phyloP scores from a whole-genome alignment of 257 asterid species.

The Solanum stenotomum region DNA sequence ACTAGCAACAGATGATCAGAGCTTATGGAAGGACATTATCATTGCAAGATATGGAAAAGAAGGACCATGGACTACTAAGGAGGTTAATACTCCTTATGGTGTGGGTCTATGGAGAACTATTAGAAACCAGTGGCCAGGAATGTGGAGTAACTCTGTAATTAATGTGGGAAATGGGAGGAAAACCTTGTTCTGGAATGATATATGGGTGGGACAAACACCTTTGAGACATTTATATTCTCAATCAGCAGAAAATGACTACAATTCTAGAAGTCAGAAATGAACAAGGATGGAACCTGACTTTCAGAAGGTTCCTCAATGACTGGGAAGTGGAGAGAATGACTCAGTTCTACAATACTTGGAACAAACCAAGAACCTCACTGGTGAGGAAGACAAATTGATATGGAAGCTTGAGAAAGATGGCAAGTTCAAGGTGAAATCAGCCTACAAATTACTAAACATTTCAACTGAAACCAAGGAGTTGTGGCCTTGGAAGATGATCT shows the following conservation, averaged over 20 bases:
- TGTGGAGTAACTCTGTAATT: not conserved
- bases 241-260: not conserved
- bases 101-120: not conserved
- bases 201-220: too few relatives aligned
- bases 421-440: not conserved
- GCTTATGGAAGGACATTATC: not conserved
- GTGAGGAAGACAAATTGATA: not conserved
- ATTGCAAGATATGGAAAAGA: not conserved
- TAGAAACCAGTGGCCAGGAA: not conserved
- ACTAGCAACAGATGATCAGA: too few relatives aligned
- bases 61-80: not conserved
- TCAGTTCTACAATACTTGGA: not conserved
- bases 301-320: not conserved
- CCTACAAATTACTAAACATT: not conserved
- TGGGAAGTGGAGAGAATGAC: not conserved
- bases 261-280: not conserved
- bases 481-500: too few relatives aligned
- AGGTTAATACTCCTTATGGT: not conserved
- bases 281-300: not conserved
- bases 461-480: not conserved
- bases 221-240: too few relatives aligned
- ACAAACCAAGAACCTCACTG: not conserved
- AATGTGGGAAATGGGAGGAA: too few relatives aligned
- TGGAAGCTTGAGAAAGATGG: not conserved
- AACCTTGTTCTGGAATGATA: too few relatives aligned